Percentiles rank a stretch among this genome's conserved stretches.
Conservation (phyloP, 78 protist genomes). For the Protostelium mycophagum region DNA sequence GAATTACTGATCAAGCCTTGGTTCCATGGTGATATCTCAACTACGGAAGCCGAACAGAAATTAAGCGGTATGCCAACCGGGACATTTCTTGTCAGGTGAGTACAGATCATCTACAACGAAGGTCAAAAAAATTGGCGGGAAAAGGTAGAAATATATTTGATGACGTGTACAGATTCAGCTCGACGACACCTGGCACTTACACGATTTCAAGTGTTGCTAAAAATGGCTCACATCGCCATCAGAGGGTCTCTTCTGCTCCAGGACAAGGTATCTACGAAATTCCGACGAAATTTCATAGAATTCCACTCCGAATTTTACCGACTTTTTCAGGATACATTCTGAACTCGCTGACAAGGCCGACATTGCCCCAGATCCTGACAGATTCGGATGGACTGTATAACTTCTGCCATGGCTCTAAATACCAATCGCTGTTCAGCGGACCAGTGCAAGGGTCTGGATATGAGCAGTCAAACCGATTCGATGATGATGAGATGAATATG, state of each 20-base stretch:
- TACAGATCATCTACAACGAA: not conserved
- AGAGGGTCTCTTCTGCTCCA: not conserved
- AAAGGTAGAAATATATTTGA: not conserved
- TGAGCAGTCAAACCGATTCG: not conserved
- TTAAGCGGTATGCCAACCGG: constrained; percentile 53
- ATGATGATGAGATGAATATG: not conserved
- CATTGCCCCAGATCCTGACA: not conserved
- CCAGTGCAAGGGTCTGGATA: not conserved
- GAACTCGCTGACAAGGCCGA: not conserved
- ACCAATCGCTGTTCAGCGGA: not conserved
- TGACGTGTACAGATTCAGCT: constrained; percentile 19
- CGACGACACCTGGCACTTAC: constrained; percentile 49
- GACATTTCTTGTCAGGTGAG: constrained; percentile 42
- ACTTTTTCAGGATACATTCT: not conserved
- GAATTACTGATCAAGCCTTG: constrained; percentile 45
- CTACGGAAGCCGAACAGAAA: constrained; percentile 47
- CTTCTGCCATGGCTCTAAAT: not conserved
- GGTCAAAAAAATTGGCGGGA: not conserved
- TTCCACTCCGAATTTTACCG: not conserved
- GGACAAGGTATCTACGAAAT: not conserved
- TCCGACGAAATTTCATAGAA: not conserved
- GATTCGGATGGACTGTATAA: not conserved
- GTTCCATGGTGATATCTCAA: constrained; percentile 65
- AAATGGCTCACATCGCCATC: not conserved
- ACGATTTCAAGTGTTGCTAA: constrained; percentile 22